Evolutionary conservation across 1,284 basidiomycete species (phyloP), one percentile per base, ranked within the genome.

Genomic region (Tylopilus sp.): DNA sequence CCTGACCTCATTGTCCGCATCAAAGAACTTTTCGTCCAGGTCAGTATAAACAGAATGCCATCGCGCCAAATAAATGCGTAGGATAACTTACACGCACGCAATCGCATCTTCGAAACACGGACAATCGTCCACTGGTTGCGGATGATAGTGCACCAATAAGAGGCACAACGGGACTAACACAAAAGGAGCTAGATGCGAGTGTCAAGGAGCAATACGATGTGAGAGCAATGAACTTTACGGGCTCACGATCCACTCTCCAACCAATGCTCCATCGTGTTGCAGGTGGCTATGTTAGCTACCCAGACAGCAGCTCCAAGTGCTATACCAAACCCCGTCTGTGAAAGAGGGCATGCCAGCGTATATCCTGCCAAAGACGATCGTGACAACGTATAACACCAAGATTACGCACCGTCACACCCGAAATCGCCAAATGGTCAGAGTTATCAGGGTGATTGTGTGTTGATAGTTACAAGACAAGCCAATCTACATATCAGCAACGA

Each of bases 51-150:
- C 61, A 50, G 71, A 67, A 51, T 76, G 77, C 86, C 91, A 94
- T 48, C 82, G 76, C 0, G 84, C 85, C 1, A 94, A 67, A 20
- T 84, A 75, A n/a, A 81, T 76, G 19, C 96, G 96, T 48, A 91
- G 77, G 15, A 92, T 79, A 40, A 95, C 94, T 13, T 91, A 88
- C 22, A 92, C 74, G 62, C 96, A 91, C 0, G 96, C 94, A 50
- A 98, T 96, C 6, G 94, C 92, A 65, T 99, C 96, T 70, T 98
- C 96, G 70, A 98, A 99, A 72, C 96, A 98, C 1, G 96, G 97
- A 65, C 96, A 98, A 66, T 97, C 93, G 56, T 98, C 94, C 1
- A 97, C 86, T 0, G 92, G 92, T 64, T 94, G 90, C 0, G 95
- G 94, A 68, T 98, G 95, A 58, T 88, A 81, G 66, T 94, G 88